Evolutionary conservation across 495 filamentous ascomycete species (phyloP).

Genomic region (Aspergillus haitiensis): DNA sequence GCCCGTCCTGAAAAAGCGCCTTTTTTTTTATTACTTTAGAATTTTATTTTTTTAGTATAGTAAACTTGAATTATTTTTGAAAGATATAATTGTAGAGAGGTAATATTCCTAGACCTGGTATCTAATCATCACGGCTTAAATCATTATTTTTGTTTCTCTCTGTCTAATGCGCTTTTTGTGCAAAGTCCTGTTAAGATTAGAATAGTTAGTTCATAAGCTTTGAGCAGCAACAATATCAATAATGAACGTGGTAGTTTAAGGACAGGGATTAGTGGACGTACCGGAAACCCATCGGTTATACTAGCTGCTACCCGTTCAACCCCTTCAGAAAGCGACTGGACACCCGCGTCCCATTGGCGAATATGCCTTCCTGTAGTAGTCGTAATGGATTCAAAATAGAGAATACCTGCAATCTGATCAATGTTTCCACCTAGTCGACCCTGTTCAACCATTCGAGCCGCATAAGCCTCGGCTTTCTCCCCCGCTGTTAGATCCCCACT

Average conservation of each 20-base stretch:
- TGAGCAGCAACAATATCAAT: not conserved
- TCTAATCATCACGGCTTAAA: conserved; percentile 9
- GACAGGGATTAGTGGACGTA: conserved; percentile 23
- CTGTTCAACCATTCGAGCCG: conserved; percentile 94
- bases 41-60: not conserved
- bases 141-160: not conserved
- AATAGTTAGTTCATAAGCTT: conserved; percentile 19
- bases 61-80: too few species aligned
- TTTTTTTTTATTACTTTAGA: not conserved
- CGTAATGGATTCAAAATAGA: conserved; percentile 71
- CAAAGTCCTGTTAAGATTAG: conserved; percentile 29
- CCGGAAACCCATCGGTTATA: conserved; percentile 45
- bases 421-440: conserved; percentile 82
- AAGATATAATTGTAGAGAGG: not conserved
- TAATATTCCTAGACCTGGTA: conserved; percentile 1
- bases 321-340: conserved; percentile 80
- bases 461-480: conserved; percentile 86
- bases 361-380: conserved; percentile 67
- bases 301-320: conserved; percentile 74
- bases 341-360: conserved; percentile 84
- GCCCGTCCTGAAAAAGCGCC: too few species aligned
- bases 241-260: not conserved
- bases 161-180: conserved; percentile 34
- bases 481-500: conserved; percentile 53
- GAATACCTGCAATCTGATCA: conserved; percentile 88